A percentile compares a stretch with the other conserved stretches of the same genome.
Evolutionary conservation across 768 basidiomycete species (phyloP).

Genomic region (Phlebiopsis gigantea): DNA sequence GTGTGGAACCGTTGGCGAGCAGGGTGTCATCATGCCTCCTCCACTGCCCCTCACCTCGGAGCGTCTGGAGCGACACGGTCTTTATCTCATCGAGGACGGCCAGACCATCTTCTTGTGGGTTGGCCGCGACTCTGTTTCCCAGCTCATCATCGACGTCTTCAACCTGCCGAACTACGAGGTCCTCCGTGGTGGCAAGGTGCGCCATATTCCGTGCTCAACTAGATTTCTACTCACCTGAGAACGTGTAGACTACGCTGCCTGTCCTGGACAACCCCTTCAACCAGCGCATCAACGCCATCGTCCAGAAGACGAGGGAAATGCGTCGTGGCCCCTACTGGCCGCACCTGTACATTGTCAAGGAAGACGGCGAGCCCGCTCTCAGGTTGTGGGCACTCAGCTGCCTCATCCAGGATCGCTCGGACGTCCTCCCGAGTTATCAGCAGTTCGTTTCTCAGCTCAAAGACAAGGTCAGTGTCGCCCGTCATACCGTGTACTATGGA

Average conservation of each 20-base stretch:
- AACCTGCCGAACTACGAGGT: conserved; percentile 83
- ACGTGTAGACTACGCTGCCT: conserved; percentile 74
- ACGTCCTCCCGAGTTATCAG: conserved; percentile 92
- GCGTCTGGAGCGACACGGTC: conserved; percentile 87
- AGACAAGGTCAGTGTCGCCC: conserved; percentile 62
- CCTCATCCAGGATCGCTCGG: conserved; percentile 93
- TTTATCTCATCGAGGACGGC: conserved; percentile 95
- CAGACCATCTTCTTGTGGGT: conserved; percentile 98
- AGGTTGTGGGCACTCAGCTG: conserved; percentile 93
- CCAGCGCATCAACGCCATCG: conserved; percentile 89
- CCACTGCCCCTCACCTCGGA: conserved; percentile 92
- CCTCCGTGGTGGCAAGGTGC: conserved; percentile 89
- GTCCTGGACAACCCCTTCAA: conserved; percentile 90
- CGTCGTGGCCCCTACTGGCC: conserved; percentile 90
- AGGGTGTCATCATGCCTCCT: conserved; percentile 83
- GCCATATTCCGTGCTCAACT: conserved; percentile 12
- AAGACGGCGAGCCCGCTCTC: conserved; percentile 94
- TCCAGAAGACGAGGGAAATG: conserved; percentile 93
- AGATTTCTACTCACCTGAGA: background rate
- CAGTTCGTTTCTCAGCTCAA: conserved; percentile 89
- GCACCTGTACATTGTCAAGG: conserved; percentile 94
- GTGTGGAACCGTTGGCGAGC: conserved; percentile 88
- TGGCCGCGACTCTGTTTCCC: conserved; percentile 97
- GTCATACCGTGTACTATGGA: background rate
- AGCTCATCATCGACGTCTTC: conserved; percentile 92